phyloP scores from a whole-genome alignment of 805 yeast genomes.

The Lipomyces lipofer region DNA sequence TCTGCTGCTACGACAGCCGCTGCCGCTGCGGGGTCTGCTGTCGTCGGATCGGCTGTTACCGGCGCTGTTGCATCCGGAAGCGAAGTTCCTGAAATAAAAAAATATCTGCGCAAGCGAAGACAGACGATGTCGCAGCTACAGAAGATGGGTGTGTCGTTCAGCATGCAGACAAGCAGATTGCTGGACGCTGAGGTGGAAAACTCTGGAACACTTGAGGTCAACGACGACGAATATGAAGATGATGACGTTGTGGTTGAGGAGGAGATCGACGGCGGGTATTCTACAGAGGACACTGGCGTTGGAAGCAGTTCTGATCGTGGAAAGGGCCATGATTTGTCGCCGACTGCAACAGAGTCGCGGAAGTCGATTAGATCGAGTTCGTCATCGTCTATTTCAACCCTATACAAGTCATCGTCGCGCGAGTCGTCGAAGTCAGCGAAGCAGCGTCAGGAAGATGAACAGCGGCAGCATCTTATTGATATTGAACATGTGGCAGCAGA shows the following conservation, averaged over 20 bases:
- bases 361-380: slow-evolving; percentile 12
- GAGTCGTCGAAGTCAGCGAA: not conserved
- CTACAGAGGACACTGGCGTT: slow-evolving; percentile 28
- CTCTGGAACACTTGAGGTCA: slow-evolving; percentile 32
- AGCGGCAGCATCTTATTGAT: slow-evolving; percentile 12
- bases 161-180: slow-evolving; percentile 66
- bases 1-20: no score
- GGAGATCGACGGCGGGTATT: slow-evolving; percentile 17
- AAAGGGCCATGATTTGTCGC: slow-evolving; percentile 23
- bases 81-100: slow-evolving; percentile 22
- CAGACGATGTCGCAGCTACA: slow-evolving; percentile 62
- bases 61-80: slow-evolving; percentile 6
- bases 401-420: slow-evolving; percentile 13
- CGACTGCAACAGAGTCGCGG: slow-evolving; percentile 10
- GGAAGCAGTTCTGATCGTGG: slow-evolving; percentile 19
- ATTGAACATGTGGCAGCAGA: slow-evolving; percentile 16
- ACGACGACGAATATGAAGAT: slow-evolving; percentile 31
- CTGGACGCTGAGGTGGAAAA: slow-evolving; percentile 39
- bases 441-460: slow-evolving; percentile 9
- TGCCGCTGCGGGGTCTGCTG: slow-evolving; percentile 4
- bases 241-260: slow-evolving; percentile 32
- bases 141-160: slow-evolving; percentile 73
- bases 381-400: slow-evolving; percentile 15
- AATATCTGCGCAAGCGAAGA: slow-evolving; percentile 34
- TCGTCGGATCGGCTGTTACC: slow-evolving; percentile 4